Conservation (phyloP, 306 rosid species). For the Cucurbita moschata region DNA sequence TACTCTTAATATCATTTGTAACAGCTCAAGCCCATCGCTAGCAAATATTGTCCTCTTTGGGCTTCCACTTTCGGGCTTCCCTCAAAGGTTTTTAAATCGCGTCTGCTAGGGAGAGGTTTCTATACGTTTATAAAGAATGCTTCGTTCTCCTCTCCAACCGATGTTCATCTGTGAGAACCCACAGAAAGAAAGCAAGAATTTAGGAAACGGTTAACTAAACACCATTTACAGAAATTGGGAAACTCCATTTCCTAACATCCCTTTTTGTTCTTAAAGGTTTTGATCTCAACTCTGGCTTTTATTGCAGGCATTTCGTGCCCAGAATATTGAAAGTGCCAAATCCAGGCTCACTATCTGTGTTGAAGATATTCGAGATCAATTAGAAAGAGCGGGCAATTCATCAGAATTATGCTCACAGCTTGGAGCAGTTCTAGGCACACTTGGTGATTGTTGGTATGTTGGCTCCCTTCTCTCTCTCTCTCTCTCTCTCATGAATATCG, state of each 20-base stretch:
- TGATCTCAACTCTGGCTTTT: not conserved
- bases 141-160: too few species aligned
- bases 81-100: too few species aligned
- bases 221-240: not conserved
- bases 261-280: not conserved
- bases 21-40: too few species aligned
- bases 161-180: not conserved
- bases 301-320: constrained; percentile 81
- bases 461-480: not conserved
- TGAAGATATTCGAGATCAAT: constrained; percentile 59
- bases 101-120: too few species aligned
- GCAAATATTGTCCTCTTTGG: too few species aligned
- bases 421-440: constrained; percentile 97
- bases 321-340: constrained; percentile 84
- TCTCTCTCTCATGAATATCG: not conserved
- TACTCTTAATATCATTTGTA: too few species aligned
- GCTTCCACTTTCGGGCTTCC: too few species aligned
- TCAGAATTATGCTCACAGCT: constrained; percentile 90
- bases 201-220: not conserved
- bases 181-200: not conserved
- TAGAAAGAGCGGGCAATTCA: constrained; percentile 58
- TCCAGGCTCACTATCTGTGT: constrained; percentile 82
- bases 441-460: constrained; percentile 93
- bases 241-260: not conserved
- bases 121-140: too few species aligned